Conservation (phyloP, 2,329 filamentous ascomycete genomes). For the Sclerotinia spermophila region DNA sequence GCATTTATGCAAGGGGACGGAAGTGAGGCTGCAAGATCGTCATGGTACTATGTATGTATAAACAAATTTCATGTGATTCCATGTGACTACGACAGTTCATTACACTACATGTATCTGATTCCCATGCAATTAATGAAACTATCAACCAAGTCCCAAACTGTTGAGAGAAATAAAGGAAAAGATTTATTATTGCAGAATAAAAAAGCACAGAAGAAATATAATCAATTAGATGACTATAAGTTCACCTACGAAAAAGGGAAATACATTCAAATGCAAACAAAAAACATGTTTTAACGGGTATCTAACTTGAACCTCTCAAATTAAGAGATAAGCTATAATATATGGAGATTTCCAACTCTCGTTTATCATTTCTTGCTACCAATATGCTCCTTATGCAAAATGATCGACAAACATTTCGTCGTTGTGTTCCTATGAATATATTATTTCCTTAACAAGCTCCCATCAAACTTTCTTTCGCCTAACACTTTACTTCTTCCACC, state of each 20-base stretch:
- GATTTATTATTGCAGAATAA: too few relatives aligned
- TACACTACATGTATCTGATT: too few relatives aligned
- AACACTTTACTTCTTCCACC: neutral
- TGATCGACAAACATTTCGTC: neutral
- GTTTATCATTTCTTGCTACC: constrained; percentile 2
- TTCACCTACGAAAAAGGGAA: neutral
- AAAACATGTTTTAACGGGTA: neutral
- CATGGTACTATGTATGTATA: too few relatives aligned
- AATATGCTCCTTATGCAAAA: neutral
- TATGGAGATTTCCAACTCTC: neutral
- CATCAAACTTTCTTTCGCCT: neutral
- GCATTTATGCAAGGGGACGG: too few relatives aligned
- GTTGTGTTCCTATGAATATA: neutral
- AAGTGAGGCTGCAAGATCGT: too few relatives aligned
- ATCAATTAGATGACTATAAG: neutral
- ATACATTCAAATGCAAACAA: neutral
- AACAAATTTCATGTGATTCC: too few relatives aligned
- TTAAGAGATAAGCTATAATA: neutral
- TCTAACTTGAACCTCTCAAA: constrained; percentile 1
- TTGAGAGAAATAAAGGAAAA: neutral
- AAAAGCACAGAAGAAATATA: too few relatives aligned
- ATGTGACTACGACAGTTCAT: too few relatives aligned
- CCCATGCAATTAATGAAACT: too few relatives aligned
- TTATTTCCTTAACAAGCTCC: neutral
- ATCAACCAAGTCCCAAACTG: neutral